Base-by-base conservation (phyloP, 129 eudicot species). In the Pittosporum tobira region DNA sequence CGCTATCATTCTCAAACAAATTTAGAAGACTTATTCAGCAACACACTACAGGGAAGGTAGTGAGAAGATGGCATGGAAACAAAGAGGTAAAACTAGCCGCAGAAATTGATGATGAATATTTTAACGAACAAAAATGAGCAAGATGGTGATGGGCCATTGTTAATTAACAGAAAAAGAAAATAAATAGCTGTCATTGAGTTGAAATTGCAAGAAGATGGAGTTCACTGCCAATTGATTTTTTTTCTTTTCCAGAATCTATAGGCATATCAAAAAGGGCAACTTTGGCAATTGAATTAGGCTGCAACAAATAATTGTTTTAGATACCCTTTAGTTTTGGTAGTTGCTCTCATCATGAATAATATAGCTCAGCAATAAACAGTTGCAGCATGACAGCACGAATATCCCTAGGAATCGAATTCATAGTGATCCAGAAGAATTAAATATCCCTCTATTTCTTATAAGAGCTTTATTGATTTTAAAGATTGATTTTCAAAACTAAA, bases 121-220 rank as follows among this genome's bases (percentile, higher is more conserved):
- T n/a, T n/a, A 26, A 6, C 27, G 38, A 18, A 13, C 18, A 24
- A 11, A 10, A 2, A 10, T 34, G 38, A 40, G 16, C 15, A 13
- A 13, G 16, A 40, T n/a, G n/a, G n/a, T n/a, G n/a, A n/a, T 47
- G 24, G 18, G 4, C n/a, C 51, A n/a, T 19, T 47, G 51, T 23
- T 13, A 42, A 22, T 7, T 23, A 31, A 51, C 34, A 20, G 16
- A 12, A 51, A 28, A 62, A 19, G 27, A 26, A 48, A 16, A 15
- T 48, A 15, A 4, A 48, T 38, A n/a, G 50, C 21, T 15, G 22
- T 43, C 15, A 18, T 29, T 23, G n/a, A 22, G 34, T 16, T 50
- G 28, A 63, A 36, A 22, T 16, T 26, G 22, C 36, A 30, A 61
- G 59, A 34, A 63, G 37, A 48, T 23, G 38, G 43, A 50, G 24